These are phyloP conservation scores for Suhomyces choctaworum DNA, from an alignment of 1,139 yeast species.

Conservation along the genomic window DNA sequence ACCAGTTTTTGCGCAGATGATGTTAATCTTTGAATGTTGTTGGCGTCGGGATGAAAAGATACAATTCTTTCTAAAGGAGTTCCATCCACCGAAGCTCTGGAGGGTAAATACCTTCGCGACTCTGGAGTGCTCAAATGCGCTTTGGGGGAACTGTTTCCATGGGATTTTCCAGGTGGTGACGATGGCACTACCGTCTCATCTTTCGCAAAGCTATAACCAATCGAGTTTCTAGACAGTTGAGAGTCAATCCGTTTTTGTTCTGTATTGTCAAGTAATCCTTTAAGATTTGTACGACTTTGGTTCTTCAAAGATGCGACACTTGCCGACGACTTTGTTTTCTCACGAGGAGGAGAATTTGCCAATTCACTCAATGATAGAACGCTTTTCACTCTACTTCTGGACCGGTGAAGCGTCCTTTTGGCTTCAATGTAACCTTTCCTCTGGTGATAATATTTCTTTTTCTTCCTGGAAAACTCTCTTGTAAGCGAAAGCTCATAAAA, in stretches of 20 bases:
- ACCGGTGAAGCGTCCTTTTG: constrained; percentile 44
- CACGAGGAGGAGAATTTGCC: constrained; percentile 32
- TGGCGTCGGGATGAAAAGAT: constrained; percentile 37
- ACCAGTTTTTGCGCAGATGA: constrained; percentile 3
- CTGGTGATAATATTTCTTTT: constrained; percentile 32
- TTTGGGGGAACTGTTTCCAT: constrained; percentile 3
- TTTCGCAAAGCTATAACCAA: constrained; percentile 4
- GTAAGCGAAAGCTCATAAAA: constrained; percentile 77
- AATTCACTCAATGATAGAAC: constrained; percentile 39
- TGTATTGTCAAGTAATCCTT: constrained; percentile 11
- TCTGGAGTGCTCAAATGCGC: constrained; percentile 7
- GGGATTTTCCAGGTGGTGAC: constrained; percentile 5
- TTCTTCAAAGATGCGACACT: constrained; percentile 35
- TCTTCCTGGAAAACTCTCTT: constrained; percentile 49
- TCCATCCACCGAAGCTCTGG: constrained; percentile 11
- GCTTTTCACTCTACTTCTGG: constrained; percentile 51
- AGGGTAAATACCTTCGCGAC: constrained; percentile 5
- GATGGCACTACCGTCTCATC: constrained; percentile 7
- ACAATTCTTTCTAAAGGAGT: constrained; percentile 32
- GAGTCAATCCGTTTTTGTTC: constrained; percentile 17
- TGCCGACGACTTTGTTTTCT: constrained; percentile 40
- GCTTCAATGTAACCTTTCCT: constrained; percentile 44
- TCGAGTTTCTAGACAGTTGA: constrained; percentile 17
- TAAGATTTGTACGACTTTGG: constrained; percentile 14
- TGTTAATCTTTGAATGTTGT: constrained; percentile 16